Conservation (phyloP, 2,329 filamentous ascomycete genomes). For the Paecilomyces variotii region DNA sequence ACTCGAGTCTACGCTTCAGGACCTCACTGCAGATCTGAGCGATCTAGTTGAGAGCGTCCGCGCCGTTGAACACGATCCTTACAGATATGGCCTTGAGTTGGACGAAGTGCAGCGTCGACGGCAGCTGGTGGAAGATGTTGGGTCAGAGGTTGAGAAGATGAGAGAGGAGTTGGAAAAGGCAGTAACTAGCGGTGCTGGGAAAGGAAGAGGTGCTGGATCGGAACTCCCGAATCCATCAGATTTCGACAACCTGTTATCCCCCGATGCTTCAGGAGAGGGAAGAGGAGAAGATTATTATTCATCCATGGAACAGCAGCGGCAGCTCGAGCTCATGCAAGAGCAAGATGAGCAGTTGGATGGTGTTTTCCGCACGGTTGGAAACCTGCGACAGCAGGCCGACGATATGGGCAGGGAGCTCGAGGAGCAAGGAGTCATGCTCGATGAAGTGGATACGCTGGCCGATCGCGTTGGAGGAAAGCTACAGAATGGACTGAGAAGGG, state of each 20-base stretch:
- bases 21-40: conserved; percentile 74
- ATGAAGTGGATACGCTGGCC: conserved; percentile 73
- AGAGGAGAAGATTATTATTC: conserved; percentile 59
- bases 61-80: conserved; percentile 79
- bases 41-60: conserved; percentile 83
- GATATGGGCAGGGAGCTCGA: conserved; percentile 95
- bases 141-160: conserved; percentile 83
- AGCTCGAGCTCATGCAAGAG: conserved; percentile 84
- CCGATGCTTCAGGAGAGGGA: conserved; percentile 31
- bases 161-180: conserved; percentile 65
- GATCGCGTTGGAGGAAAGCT: conserved; percentile 82
- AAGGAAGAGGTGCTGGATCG: conserved; percentile 16
- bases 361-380: conserved; percentile 88
- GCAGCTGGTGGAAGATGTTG: conserved; percentile 80
- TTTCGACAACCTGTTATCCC: conserved; percentile 38
- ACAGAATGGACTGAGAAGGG: conserved; percentile 76
- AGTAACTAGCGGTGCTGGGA: conserved; percentile 31
- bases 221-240: conserved; percentile 54
- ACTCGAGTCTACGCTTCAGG: conserved; percentile 66
- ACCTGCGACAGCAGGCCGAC: conserved; percentile 79
- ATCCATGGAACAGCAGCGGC: conserved; percentile 83
- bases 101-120: conserved; percentile 75
- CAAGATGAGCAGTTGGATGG: conserved; percentile 90
- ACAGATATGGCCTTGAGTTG: conserved; percentile 75
- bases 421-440: conserved; percentile 84